Evolutionary conservation across 164 flowering plant genomes (phyloP), one percentile per base, ranked within the genome.

Genomic region (Cinnamomum chago): DNA sequence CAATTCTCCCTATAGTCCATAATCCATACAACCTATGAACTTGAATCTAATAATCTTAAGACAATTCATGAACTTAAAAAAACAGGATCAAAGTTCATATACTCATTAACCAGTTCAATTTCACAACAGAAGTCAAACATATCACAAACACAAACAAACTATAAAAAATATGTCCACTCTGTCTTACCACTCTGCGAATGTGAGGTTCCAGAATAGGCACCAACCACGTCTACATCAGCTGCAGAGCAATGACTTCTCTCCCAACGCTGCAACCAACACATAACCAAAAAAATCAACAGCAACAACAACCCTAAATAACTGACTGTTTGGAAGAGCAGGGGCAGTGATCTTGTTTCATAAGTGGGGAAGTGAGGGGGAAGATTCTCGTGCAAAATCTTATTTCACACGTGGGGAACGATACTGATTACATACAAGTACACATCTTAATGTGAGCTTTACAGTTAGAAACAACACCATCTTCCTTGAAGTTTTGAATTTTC

Each of bases 131-230:
- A 51, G 2, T 51, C 55, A 23, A 23, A 62, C 10, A 10, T 12
- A 22, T 62, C 66, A 12, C 23, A 70, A 1, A 24, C 15, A 70
- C 6, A 70, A 50, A 70, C 30, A 70, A 17, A 70, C 22, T 70
- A 28, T 24, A 51, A 51, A 40, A 25, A 25, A 25, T 25, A 25
- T 25, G 1, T n/a, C 14, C 1, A 14, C n/a, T 12, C 3, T 1
- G 24, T 50, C 87, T 25, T 79, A 91, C 95, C 86, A 78, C 79
- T 64, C 50, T 76, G 47, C 92, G 84, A 13, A 89, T 2, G 17
- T 78, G 58, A 14, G 85, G 84, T 72, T 88, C 89, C 75, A 88
- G 35, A 12, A 18, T 18, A 4, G 79, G 25, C 62, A 50, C 76
- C 5, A 22, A 62, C 50, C 77, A 24, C 30, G 82, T 85, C 67